Conservation (phyloP, 2,329 filamentous ascomycete genomes). For the Beauveria australis region DNA sequence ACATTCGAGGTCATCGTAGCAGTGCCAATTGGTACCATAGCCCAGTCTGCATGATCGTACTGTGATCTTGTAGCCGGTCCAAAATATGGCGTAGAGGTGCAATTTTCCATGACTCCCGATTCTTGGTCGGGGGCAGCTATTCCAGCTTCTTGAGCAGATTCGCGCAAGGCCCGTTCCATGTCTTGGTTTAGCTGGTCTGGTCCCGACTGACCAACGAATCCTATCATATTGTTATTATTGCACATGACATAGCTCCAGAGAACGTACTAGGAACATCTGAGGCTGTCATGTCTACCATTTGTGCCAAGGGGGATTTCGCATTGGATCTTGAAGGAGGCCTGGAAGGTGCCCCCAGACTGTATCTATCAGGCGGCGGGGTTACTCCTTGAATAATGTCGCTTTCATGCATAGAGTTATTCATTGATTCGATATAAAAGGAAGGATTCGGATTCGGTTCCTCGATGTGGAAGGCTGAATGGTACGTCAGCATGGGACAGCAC, state of each 20-base stretch:
- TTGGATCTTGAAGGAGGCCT: conserved; percentile 55
- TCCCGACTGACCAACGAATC: conserved; percentile 22
- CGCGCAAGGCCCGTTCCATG: conserved; percentile 46
- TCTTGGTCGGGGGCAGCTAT: conserved; percentile 38
- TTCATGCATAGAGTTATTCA: background rate
- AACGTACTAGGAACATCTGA: conserved; percentile 31
- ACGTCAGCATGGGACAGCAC: background rate
- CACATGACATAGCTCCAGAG: background rate
- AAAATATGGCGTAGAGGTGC: conserved; percentile 35
- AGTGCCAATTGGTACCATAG: conserved; percentile 40
- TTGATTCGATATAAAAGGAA: conserved; percentile 1
- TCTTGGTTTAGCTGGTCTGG: conserved; percentile 40
- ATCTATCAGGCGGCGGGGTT: conserved; percentile 31
- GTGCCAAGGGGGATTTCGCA: conserved; percentile 48
- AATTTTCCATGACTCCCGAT: background rate
- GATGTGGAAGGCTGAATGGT: conserved; percentile 43
- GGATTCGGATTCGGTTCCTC: conserved; percentile 39
- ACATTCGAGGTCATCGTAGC: conserved; percentile 17
- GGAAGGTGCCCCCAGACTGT: conserved; percentile 42
- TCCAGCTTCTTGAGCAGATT: conserved; percentile 46
- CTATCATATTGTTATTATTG: background rate
- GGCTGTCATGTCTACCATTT: conserved; percentile 39
- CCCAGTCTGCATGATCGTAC: conserved; percentile 51
- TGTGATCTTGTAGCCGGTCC: conserved; percentile 49
- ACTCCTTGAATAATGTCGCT: conserved; percentile 33